Conservation (phyloP, 2,329 filamentous ascomycete genomes). For the Cyclaneusma minus region DNA sequence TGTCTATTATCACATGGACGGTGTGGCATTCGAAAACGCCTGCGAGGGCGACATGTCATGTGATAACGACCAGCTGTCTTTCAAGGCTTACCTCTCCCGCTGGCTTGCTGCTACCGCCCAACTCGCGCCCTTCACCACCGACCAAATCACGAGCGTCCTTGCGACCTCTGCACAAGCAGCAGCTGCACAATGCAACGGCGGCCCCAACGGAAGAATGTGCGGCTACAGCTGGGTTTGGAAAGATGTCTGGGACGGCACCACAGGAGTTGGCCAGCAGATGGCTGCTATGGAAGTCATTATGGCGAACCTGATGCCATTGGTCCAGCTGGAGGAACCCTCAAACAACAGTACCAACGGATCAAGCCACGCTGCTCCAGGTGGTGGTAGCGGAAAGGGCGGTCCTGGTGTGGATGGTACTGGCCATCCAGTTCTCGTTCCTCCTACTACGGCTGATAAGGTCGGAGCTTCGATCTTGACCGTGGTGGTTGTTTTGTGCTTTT, state of each 20-base stretch:
- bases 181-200: slow-evolving; percentile 35
- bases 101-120: slow-evolving; percentile 43
- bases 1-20: slow-evolving; percentile 17
- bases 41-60: slow-evolving; percentile 39
- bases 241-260: slow-evolving; percentile 22
- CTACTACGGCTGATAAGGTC: slow-evolving; percentile 23
- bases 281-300: slow-evolving; percentile 45
- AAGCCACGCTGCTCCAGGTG: slow-evolving; percentile 25
- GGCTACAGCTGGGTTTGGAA: slow-evolving; percentile 26
- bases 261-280: slow-evolving; percentile 46
- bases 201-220: slow-evolving; percentile 25
- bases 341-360: no score
- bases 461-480: slow-evolving; percentile 27
- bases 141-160: slow-evolving; percentile 32
- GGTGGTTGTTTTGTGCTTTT: no score
- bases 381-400: slow-evolving; percentile 24
- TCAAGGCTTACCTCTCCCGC: slow-evolving; percentile 49
- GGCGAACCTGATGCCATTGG: slow-evolving; percentile 23
- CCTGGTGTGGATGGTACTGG: slow-evolving; percentile 7
- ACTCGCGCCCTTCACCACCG: slow-evolving; percentile 37
- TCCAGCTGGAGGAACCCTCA: no score
- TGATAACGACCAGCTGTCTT: slow-evolving; percentile 47
- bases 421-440: slow-evolving; percentile 5
- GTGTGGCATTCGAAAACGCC: slow-evolving; percentile 42
- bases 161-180: slow-evolving; percentile 35